Base-by-base conservation (phyloP, 305 asterid species). In the Fraxinus baroniana region DNA sequence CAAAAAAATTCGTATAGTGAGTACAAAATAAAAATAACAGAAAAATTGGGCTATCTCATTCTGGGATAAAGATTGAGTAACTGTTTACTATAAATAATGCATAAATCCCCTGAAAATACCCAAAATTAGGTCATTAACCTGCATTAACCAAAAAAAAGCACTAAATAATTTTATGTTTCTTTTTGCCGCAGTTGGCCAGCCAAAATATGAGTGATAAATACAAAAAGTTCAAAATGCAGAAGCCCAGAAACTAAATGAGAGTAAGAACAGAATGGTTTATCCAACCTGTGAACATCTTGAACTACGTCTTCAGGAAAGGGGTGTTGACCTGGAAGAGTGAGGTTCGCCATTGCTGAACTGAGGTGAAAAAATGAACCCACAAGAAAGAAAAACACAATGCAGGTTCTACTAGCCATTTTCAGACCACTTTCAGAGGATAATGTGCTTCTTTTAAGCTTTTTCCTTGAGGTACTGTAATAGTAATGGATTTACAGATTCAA, bases 281-380 rank as follows among this genome's bases (percentile, higher is more conserved):
- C 82, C 68, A 90, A 91, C 98, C 96, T 89, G 78, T 90, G 93
- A 77, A 94, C 85, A 46, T 91, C 90, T 17, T 82, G 90, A 85
- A 89, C 98, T 17, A 94, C 94, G 17, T 85, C 80, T 33, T 94
- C 97, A 49, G 98, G 98, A 86, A 85, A 64, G 41, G 98, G 96
- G 82, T 92, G 98, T 77, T 94, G 98, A 24, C 96, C 97, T 3
- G 92, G 91, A 36, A 94, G 94, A 84, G 94, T 90, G 44, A 89
- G 71, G 89, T 90, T 91, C 82, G 79, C 75, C 86, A 79, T 36
- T 64, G 88, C 86, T 18, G 87, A 85, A 33, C 20, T 86, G 41
- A 83, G 77, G 7, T 72, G 22, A 17, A 76, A 79, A 74, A 86
- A 81, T 18, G 88, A 82, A 76, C 52, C 80, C 20, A 86, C 76